phyloP scores from a whole-genome alignment of 2,329 filamentous ascomycete species.

The Torrubiella hemipterigena region DNA sequence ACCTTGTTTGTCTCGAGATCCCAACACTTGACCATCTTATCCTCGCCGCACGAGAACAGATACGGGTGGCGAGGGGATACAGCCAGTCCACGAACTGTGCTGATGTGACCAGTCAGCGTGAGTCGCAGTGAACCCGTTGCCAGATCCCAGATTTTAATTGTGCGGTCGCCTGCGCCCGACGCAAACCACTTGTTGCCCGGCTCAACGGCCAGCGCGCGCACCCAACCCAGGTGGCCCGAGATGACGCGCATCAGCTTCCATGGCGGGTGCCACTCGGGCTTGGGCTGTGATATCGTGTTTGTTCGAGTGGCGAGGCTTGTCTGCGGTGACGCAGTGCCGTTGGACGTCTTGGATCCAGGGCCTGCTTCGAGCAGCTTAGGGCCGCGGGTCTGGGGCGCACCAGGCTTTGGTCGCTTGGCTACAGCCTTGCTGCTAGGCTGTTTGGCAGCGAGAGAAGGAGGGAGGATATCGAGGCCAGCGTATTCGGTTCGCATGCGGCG shows the following conservation, averaged over 20 bases:
- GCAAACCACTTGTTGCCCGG: constrained; percentile 98
- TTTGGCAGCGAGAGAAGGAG: constrained; percentile 66
- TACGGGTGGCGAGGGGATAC: constrained; percentile 92
- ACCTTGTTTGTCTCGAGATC: constrained; percentile 99
- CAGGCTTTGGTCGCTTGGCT: constrained; percentile 34
- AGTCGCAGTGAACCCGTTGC: constrained; percentile 74
- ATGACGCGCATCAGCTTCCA: constrained; percentile 99
- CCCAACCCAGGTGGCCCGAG: constrained; percentile 93
- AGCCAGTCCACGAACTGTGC: constrained; percentile 80
- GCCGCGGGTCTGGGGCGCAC: constrained; percentile 16
- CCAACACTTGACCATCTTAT: constrained; percentile 99
- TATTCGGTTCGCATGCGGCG: constrained; percentile 62
- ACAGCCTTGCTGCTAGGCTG: constrained; percentile 41
- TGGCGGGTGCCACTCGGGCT: constrained; percentile 91
- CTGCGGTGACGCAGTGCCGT: constrained; percentile 10
- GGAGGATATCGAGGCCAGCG: constrained; percentile 62
- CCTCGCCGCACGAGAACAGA: constrained; percentile 93
- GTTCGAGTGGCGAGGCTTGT: constrained; percentile 19
- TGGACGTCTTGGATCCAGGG: constrained; percentile 20
- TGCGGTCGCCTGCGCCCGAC: constrained; percentile 86
- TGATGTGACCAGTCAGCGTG: constrained; percentile 89
- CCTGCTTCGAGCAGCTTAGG: constrained; percentile 29
- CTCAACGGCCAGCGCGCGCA: constrained; percentile 78
- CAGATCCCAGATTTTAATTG: constrained; percentile 98
- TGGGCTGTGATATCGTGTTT: constrained; percentile 31